A percentile compares a stretch with the other conserved stretches of the same genome.
Conservation (phyloP, 192 early-diverging fungal species). For the Funneliformis geosporum region DNA sequence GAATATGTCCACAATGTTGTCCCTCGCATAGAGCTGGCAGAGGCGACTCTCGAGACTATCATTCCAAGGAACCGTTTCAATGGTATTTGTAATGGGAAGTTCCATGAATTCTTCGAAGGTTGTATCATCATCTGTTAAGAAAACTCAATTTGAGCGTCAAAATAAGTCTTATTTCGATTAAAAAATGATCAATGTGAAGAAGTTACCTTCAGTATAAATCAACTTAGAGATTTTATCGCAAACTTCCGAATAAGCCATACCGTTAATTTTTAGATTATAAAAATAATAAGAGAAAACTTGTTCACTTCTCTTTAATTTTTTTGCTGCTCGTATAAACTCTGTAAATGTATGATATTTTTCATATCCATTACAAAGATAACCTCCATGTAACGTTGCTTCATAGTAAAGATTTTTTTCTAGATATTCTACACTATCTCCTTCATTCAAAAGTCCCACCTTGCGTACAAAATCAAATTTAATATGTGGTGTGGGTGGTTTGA, state of each 20-base stretch:
- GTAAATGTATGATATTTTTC: slow-evolving; percentile 4
- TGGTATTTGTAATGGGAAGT: too few relatives aligned
- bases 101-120: too few relatives aligned
- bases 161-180: too few relatives aligned
- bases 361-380: slow-evolving; percentile 18
- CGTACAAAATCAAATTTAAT: not conserved
- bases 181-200: too few relatives aligned
- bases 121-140: too few relatives aligned
- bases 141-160: too few relatives aligned
- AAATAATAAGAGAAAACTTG: not conserved
- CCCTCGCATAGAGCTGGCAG: not conserved
- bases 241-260: slow-evolving; percentile 29
- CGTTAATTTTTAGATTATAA: slow-evolving; percentile 8
- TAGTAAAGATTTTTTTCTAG: slow-evolving; percentile 13
- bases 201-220: not conserved
- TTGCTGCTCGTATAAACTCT: slow-evolving; percentile 30
- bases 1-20: slow-evolving; percentile 16
- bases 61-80: not conserved
- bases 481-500: slow-evolving; percentile 18
- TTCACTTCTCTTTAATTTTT: slow-evolving; percentile 16
- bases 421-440: slow-evolving; percentile 22
- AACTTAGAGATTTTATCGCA: slow-evolving; percentile 17
- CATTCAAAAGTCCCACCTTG: not conserved
- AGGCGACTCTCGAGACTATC: slow-evolving; percentile 1
- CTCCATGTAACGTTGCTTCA: slow-evolving; percentile 23